Base-by-base conservation (phyloP, 148 eudicot genomes). In the Rhododendron mucronatum region DNA sequence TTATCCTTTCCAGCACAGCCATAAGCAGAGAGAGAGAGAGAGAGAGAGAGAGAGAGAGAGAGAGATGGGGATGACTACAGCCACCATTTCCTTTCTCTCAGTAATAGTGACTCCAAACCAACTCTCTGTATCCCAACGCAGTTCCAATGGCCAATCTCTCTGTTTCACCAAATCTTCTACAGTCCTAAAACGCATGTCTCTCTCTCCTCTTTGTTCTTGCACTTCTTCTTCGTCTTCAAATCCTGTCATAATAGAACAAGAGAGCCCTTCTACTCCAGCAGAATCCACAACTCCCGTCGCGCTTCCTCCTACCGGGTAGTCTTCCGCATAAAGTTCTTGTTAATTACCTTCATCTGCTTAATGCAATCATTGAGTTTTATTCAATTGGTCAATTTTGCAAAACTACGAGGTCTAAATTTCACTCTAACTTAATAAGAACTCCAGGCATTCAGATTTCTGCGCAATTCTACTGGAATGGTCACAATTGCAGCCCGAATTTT, bases 241-340 rank as follows among this genome's bases (percentile, higher is more conserved):
- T 45, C 76, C 89, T 18, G 89, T 82, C 61, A 81, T 86, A 75
- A 85, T 89, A 61, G 88, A 82, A 85, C 86, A 88, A 53, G 88
- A 89, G 3, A 55, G 81, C 48, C 47, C 86, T 71, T 18, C 86
- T 21, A 44, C 67, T 57, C 44, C 89, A 10, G 55, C 91, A 20
- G 76, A 65, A 83, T 35, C 30, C 85, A 18, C 81, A 35, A 5
- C 67, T 77, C 18, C 82, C 75, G 89, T 80, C 65, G 30, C 88
- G 20, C 82, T 88, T 88, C 86, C 90, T 81, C 53, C 91, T 84
- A 51, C 86, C 85, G 89, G 90, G 94, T 93, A 61, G 87, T 48
- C 35, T 61, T 83, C 81, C 61, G 23, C 74, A n/a, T n/a, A n/a
- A n/a, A n/a, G n/a, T n/a, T n/a, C n/a, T n/a, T n/a, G n/a, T n/a